phyloP scores from a whole-genome alignment of 2,329 filamentous ascomycete species.

The Talaromyces piceae region DNA sequence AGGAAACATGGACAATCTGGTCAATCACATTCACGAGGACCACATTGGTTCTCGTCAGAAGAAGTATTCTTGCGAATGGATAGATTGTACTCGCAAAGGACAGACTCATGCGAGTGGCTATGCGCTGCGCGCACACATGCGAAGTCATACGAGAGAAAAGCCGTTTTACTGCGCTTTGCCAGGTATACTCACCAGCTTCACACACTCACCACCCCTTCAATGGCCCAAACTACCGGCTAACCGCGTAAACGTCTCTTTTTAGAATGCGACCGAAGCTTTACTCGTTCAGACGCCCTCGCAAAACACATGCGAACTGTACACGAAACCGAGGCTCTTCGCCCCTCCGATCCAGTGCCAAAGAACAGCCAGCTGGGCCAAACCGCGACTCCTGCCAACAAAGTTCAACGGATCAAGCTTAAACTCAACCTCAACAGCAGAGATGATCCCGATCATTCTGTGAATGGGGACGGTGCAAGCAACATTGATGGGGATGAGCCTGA shows the following conservation, averaged over 20 bases:
- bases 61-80: constrained; percentile 98
- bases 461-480: constrained; percentile 21
- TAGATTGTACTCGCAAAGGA: constrained; percentile 78
- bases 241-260: too few relatives aligned
- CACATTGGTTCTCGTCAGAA: constrained; percentile 92
- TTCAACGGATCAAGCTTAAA: constrained; percentile 37
- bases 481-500: constrained; percentile 28
- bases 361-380: constrained; percentile 18
- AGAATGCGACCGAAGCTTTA: constrained; percentile 98
- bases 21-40: constrained; percentile 80
- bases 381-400: constrained; percentile 27
- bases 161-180: constrained; percentile 95
- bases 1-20: constrained; percentile 71
- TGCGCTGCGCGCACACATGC: constrained; percentile 92
- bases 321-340: constrained; percentile 88
- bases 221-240: too few relatives aligned
- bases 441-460: constrained; percentile 12
- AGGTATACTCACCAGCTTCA: constrained; percentile 49
- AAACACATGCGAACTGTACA: constrained; percentile 99
- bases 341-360: constrained; percentile 43
- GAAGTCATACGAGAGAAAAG: constrained; percentile 95
- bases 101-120: constrained; percentile 92
- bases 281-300: constrained; percentile 85
- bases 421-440: constrained; percentile 31
- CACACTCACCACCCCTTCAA: too few relatives aligned